phyloP scores from a whole-genome alignment of 345 rosid genomes.

The Arabidopsis thaliana region DNA sequence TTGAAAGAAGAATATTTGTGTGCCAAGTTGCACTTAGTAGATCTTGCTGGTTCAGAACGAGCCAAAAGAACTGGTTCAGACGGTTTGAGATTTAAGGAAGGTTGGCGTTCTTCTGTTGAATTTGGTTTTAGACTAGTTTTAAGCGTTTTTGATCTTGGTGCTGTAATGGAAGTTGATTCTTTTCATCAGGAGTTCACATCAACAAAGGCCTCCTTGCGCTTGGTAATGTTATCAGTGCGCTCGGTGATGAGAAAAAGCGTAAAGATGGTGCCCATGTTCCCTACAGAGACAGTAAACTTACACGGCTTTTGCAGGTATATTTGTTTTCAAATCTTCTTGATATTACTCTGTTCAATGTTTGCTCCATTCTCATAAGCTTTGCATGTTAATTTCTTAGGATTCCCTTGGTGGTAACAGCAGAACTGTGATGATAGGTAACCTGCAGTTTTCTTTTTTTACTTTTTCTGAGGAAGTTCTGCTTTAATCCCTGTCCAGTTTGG shows the following conservation, averaged over 20 bases:
- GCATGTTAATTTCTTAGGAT: constrained; percentile 56
- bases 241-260: constrained; percentile 97
- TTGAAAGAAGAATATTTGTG: constrained; percentile 92
- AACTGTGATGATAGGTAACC: constrained; percentile 96
- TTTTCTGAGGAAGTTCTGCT: not conserved
- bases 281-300: constrained; percentile 97
- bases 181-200: constrained; percentile 86
- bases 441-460: not conserved
- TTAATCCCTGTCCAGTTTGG: constrained; percentile 2
- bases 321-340: constrained; percentile 11
- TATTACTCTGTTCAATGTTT: not conserved
- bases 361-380: constrained; percentile 14
- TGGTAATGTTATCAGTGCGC: constrained; percentile 98
- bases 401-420: constrained; percentile 99
- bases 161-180: constrained; percentile 32
- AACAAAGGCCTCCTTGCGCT: constrained; percentile 98
- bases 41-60: constrained; percentile 99
- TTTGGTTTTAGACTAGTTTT: constrained; percentile 8
- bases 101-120: constrained; percentile 47
- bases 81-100: constrained; percentile 97
- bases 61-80: constrained; percentile 99
- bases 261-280: constrained; percentile 95
- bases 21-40: constrained; percentile 97
- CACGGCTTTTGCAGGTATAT: constrained; percentile 92
- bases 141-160: constrained; percentile 29